Conservation (phyloP, 108 stramenopile genomes). For the Fragilaria crotonensis region DNA sequence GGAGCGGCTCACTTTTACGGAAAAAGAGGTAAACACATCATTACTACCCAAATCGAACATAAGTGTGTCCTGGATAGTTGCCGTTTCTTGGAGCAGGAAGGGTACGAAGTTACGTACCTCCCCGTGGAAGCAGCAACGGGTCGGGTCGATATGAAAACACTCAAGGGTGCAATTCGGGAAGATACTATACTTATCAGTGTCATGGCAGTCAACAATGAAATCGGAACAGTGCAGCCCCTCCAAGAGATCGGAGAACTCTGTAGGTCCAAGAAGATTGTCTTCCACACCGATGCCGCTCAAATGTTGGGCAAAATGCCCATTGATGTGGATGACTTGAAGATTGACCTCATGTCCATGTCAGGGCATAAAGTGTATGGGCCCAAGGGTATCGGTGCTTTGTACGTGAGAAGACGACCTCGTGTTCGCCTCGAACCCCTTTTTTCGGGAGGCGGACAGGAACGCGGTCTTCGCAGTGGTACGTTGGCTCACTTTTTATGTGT, state of each 20-base stretch:
- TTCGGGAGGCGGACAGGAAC: slow-evolving; percentile 97
- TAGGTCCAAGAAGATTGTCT: slow-evolving; percentile 88
- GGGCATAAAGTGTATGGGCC: slow-evolving; percentile 99
- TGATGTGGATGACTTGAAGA: slow-evolving; percentile 88
- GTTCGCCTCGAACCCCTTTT: slow-evolving; percentile 96
- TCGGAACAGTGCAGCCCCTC: slow-evolving; percentile 94
- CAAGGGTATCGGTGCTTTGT: slow-evolving; percentile 97
- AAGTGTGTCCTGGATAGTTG: slow-evolving; percentile 99
- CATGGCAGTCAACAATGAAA: slow-evolving; percentile 99
- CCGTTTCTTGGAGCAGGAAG: slow-evolving; percentile 92
- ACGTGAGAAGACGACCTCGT: slow-evolving; percentile 92
- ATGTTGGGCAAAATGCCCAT: slow-evolving; percentile 97
- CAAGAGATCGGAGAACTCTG: slow-evolving; percentile 94
- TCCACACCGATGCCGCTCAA: slow-evolving; percentile 98
- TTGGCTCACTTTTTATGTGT: slow-evolving; percentile 86
- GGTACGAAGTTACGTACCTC: slow-evolving; percentile 96
- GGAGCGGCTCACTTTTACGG: slow-evolving; percentile 94
- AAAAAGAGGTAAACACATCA: slow-evolving; percentile 81
- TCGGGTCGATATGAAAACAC: slow-evolving; percentile 83
- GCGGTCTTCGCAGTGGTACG: slow-evolving; percentile 89
- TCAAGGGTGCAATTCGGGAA: slow-evolving; percentile 81
- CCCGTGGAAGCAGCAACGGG: slow-evolving; percentile 86
- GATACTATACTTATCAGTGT: slow-evolving; percentile 93
- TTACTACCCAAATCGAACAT: slow-evolving; percentile 99
- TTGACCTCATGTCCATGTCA: slow-evolving; percentile 94